Percentiles rank a stretch among this genome's conserved stretches.
Conservation (phyloP, 495 filamentous ascomycete genomes). For the Talaromyces stipitatus region DNA sequence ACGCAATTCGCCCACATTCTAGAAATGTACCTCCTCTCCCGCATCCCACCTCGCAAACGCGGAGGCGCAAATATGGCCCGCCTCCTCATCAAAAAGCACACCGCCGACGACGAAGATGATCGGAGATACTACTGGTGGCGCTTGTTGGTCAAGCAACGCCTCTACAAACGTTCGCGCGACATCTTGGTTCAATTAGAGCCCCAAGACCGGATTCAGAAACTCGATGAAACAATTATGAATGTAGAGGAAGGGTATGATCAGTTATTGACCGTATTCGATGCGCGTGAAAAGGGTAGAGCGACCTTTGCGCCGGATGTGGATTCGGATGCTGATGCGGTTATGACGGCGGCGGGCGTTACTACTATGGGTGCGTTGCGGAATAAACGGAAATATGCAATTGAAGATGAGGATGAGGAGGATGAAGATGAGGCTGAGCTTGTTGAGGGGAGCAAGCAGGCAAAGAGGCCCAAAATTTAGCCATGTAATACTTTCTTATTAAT, state of each 20-base stretch:
- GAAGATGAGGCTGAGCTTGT: constrained; percentile 20
- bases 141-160: constrained; percentile 69
- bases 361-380: constrained; percentile 18
- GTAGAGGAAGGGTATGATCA: constrained; percentile 79
- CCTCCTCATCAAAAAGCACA: constrained; percentile 47
- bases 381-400: constrained; percentile 43
- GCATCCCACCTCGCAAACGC: constrained; percentile 56
- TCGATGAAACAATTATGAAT: constrained; percentile 66
- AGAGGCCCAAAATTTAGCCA: constrained; percentile 26
- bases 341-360: constrained; percentile 17
- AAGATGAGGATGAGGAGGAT: constrained; percentile 43
- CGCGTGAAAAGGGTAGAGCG: constrained; percentile 23
- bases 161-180: constrained; percentile 73
- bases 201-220: constrained; percentile 67
- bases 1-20: constrained; percentile 83
- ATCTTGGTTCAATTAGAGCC: constrained; percentile 70
- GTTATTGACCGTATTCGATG: constrained; percentile 48
- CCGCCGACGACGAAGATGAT: constrained; percentile 46
- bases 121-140: constrained; percentile 73
- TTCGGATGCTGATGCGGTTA: constrained; percentile 7
- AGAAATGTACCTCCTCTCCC: constrained; percentile 82
- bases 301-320: not conserved
- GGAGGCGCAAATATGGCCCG: constrained; percentile 42
- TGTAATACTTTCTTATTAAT: not conserved
- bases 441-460: constrained; percentile 16